A percentile compares a stretch with the other conserved stretches of the same genome.
Evolutionary conservation across 352 stramenopile species (phyloP).

Genomic region (Halophytophthora batemanensis): DNA sequence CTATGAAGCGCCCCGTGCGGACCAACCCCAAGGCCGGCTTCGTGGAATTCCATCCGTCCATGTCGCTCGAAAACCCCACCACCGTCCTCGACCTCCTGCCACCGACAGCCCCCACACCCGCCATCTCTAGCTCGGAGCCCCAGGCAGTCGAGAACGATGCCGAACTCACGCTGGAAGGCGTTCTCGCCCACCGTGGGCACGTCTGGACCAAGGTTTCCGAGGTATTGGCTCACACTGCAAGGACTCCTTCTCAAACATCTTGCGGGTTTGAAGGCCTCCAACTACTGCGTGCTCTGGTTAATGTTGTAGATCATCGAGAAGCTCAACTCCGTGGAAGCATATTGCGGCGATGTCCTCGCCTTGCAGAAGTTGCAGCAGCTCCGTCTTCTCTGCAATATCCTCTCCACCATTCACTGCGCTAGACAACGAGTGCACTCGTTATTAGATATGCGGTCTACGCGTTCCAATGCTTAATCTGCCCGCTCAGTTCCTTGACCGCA

Average conservation of each 20-base stretch:
- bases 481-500: slow-evolving; percentile 8
- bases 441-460: not conserved
- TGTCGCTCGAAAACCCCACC: slow-evolving; percentile 52
- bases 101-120: slow-evolving; percentile 2
- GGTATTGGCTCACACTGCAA: slow-evolving; percentile 11
- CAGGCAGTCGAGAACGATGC: not conserved
- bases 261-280: not conserved
- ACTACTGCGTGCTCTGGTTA: not conserved
- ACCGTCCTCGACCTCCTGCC: slow-evolving; percentile 26
- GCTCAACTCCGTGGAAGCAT: slow-evolving; percentile 24
- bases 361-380: slow-evolving; percentile 50
- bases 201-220: slow-evolving; percentile 38
- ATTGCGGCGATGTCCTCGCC: slow-evolving; percentile 33
- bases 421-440: not conserved
- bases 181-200: slow-evolving; percentile 19
- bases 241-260: not conserved
- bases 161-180: slow-evolving; percentile 14
- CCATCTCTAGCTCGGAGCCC: not conserved
- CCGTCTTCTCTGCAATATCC: slow-evolving; percentile 70
- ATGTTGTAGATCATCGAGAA: slow-evolving; percentile 27
- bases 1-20: not conserved
- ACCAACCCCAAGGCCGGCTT: slow-evolving; percentile 17
- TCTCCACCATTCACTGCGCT: slow-evolving; percentile 11
- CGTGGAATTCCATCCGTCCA: slow-evolving; percentile 69
- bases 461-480: slow-evolving; percentile 1